Evolutionary conservation across 1,139 yeast genomes (phyloP).

Genomic region (Sugiyamaella pinicola): DNA sequence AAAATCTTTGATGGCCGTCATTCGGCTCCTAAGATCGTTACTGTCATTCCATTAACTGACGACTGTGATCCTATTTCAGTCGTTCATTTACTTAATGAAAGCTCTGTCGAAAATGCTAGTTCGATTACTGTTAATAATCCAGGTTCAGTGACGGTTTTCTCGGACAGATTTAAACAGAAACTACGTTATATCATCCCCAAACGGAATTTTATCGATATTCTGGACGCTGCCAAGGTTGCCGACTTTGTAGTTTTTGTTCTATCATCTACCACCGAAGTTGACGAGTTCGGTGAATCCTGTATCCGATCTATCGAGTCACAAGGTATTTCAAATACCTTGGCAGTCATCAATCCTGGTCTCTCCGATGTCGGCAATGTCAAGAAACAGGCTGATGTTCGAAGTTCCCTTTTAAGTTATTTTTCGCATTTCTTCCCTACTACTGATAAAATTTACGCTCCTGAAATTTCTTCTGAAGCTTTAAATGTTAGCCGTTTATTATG

Average conservation of each 20-base stretch:
- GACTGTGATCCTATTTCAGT: conserved; percentile 66
- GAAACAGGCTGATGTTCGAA: conserved; percentile 74
- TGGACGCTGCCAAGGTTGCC: conserved; percentile 87
- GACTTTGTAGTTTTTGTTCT: conserved; percentile 87
- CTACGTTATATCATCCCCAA: conserved; percentile 71
- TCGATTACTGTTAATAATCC: conserved; percentile 40
- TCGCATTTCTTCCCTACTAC: conserved; percentile 87
- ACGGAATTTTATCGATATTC: conserved; percentile 62
- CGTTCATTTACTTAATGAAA: conserved; percentile 47
- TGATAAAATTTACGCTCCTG: conserved; percentile 75
- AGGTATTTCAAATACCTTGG: conserved; percentile 83
- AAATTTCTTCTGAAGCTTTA: conserved; percentile 63
- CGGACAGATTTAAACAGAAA: conserved; percentile 71
- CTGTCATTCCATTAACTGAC: conserved; percentile 75
- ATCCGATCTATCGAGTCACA: conserved; percentile 87
- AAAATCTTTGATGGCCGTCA: conserved; percentile 76
- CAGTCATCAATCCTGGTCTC: conserved; percentile 73
- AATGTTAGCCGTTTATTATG: conserved; percentile 76
- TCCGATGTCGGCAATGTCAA: conserved; percentile 67
- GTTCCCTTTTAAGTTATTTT: conserved; percentile 80
- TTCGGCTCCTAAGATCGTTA: conserved; percentile 82
- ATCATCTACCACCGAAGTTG: conserved; percentile 84
- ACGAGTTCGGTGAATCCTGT: conserved; percentile 82
- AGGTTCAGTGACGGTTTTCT: conserved; percentile 42
- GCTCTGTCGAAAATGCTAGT: conserved; percentile 32